Base-by-base conservation (phyloP, 768 basidiomycete species). In the Boletus subcaerulescens region DNA sequence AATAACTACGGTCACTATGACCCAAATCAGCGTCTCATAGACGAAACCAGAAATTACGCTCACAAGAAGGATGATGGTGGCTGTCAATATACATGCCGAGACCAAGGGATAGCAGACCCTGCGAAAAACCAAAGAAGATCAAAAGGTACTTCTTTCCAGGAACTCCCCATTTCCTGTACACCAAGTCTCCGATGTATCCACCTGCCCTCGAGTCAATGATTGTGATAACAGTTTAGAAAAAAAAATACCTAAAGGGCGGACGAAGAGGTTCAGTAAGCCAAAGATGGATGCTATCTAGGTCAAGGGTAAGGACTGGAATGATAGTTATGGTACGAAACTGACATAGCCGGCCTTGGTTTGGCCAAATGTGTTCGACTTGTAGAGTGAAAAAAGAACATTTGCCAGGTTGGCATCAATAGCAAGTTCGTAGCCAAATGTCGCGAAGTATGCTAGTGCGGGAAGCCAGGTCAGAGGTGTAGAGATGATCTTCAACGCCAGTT, bases 61-160 rank as follows among this genome's bases (percentile, higher is more conserved):
- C 24, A 68, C 68, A 57, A 2, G 62, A 60, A 22, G 67, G 64
- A 7, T 63, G 24, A 2, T 48, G 10, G 36, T 60, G 57, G 26
- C 26, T 55, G 46, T 72, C 67, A 15, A 73, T 68, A 50, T 81
- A 81, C 8, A 80, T 49, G 22, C 83, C 83, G n/a, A 55, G 43
- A 17, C 48, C 48, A 4, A 55, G 31, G 20, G 54, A 45, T 40
- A 55, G 5, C 5, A 55, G n/a, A 15, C 54, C 54, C 32, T 55
- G 54, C 5, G 17, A 11, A 18, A 50, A 10, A 0, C 54, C 54
- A 11, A 55, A 12, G 22, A n/a, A 45, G 40, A 55, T 18, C 43
- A 55, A 11, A 4, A 55, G 38, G 29, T 50, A 55, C 17, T 55
- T 55, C 29, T 55, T 55, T 4, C 54, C 54, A 15, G 48, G 48